These are phyloP conservation scores for Phytomonas serpens DNA, from an alignment of 208 protist genomes.

Conservation along the genomic window DNA sequence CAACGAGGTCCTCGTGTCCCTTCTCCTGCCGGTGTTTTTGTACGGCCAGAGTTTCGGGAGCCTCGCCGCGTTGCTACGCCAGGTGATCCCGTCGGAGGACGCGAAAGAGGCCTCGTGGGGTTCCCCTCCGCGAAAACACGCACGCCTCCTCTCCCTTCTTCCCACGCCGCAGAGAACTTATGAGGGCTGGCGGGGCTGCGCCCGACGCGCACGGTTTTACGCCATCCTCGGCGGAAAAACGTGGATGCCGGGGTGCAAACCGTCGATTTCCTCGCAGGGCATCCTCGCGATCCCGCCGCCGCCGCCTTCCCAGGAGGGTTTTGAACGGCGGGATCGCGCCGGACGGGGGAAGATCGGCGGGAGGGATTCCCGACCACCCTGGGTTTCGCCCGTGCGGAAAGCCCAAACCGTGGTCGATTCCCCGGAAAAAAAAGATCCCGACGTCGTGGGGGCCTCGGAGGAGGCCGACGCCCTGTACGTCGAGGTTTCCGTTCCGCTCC, in stretches of 20 bases:
- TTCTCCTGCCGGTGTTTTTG: conserved; percentile 60
- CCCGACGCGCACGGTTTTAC: conserved; percentile 47
- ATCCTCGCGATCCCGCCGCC: no score
- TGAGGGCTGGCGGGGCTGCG: conserved; percentile 31
- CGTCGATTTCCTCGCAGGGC: conserved; percentile 36
- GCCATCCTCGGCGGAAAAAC: conserved; percentile 30
- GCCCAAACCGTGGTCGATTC: no score
- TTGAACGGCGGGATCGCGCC: no score
- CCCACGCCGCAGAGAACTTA: conserved; percentile 70
- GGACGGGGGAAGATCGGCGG: no score
- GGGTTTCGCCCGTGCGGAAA: no score
- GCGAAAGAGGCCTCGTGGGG: no score
- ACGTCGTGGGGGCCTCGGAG: conserved; percentile 11
- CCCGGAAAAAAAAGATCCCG: no score
- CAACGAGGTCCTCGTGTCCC: conserved; percentile 70
- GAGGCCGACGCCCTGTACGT: conserved; percentile 17
- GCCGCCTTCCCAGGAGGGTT: no score
- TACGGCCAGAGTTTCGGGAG: conserved; percentile 32
- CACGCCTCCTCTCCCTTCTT: conserved; percentile 52
- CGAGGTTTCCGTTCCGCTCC: conserved; percentile 18
- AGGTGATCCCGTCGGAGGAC: conserved; percentile 24
- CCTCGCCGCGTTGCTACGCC: conserved; percentile 28
- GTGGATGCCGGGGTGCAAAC: conserved; percentile 48
- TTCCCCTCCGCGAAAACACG: conserved; percentile 14
- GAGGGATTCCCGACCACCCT: no score